Base-by-base conservation (phyloP, 768 basidiomycete genomes). In the Pisolithus albus region DNA sequence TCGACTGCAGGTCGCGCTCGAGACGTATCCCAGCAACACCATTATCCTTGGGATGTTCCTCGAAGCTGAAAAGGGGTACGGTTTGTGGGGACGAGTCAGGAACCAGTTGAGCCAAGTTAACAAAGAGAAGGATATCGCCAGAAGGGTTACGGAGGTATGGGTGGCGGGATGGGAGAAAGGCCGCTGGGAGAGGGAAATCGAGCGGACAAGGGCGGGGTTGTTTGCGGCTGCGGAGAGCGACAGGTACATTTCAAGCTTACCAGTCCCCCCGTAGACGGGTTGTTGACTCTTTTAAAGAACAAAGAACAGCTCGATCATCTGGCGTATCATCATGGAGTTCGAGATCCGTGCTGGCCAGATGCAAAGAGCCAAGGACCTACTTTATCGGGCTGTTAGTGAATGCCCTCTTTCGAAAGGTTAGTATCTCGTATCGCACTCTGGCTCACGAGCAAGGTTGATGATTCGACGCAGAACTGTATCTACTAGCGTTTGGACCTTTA, bases 391-490 rank as follows among this genome's bases (percentile, higher is more conserved):
- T 3, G 74, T 90, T 30, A 72, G 77, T 36, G 85, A 88, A 65
- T 90, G 87, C 58, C 86, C 89, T 1, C 64, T 88, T 30, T 73
- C 73, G 8, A 92, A 92, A 77, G 86, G 88, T 85, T 47, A 39
- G 66, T 58, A 21, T 30, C 21, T 45, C 62, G 50, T 7, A n/a
- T 23, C 10, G n/a, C 8, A 16, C 24, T 16, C 5, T 39, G 13
- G 34, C 13, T 34, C n/a, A 2, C 18, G 58, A 51, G 49, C 26
- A 24, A 15, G 30, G 37, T 44, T 26, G 5, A 49, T 21, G 44
- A 16, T 57, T 61, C 59, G 49, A 62, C 47, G 49, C 46, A 91
- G 88, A 83, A 44, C 66, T 92, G 42, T 90, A 91, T 74, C 69
- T 92, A 54, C 57, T 88, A 43, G 89, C 88, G 16, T 92, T 90